A percentile compares a stretch with the other conserved stretches of the same genome.
phyloP scores from a whole-genome alignment of 1,139 yeast genomes.

The Pneumocystis wakefieldiae region DNA sequence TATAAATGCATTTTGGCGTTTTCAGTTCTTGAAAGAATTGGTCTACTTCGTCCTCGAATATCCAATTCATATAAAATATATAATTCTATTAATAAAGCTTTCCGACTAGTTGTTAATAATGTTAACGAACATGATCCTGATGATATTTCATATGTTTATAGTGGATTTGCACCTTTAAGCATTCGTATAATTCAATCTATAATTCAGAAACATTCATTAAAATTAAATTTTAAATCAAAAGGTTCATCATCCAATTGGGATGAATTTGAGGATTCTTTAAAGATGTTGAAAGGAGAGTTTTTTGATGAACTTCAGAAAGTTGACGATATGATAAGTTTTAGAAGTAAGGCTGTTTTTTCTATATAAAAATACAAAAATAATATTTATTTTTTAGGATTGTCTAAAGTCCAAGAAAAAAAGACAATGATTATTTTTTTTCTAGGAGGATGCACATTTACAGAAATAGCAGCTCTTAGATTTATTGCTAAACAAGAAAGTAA shows the following conservation, averaged over 20 bases:
- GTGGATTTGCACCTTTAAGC: slow-evolving; percentile 35
- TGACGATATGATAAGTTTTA: not conserved
- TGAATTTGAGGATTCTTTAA: slow-evolving; percentile 23
- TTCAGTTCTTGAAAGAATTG: slow-evolving; percentile 29
- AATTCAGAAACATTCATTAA: slow-evolving; percentile 21
- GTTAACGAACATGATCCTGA: slow-evolving; percentile 21
- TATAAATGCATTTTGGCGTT: slow-evolving; percentile 31
- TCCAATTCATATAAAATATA: slow-evolving; percentile 1
- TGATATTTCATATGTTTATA: slow-evolving; percentile 27
- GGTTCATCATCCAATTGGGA: slow-evolving; percentile 14
- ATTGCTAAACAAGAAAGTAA: slow-evolving; percentile 27
- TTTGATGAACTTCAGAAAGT: slow-evolving; percentile 21
- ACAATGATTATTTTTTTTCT: slow-evolving; percentile 38
- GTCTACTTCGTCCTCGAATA: slow-evolving; percentile 20
- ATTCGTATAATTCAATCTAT: slow-evolving; percentile 30
- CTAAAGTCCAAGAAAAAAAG: slow-evolving; percentile 18
- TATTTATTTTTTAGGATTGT: not conserved
- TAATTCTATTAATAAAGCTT: slow-evolving; percentile 17
- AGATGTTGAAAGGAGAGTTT: slow-evolving; percentile 24
- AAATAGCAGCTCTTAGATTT: slow-evolving; percentile 48
- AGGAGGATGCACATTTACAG: slow-evolving; percentile 75
- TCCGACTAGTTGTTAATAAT: slow-evolving; percentile 22
- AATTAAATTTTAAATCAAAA: slow-evolving; percentile 10
- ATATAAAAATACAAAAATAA: slow-evolving; percentile 5
- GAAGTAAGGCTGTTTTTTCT: not conserved